Evolutionary conservation across 1,284 basidiomycete genomes (phyloP), one percentile per base, ranked within the genome.

Genomic region (Apiotrichum brassicae): DNA sequence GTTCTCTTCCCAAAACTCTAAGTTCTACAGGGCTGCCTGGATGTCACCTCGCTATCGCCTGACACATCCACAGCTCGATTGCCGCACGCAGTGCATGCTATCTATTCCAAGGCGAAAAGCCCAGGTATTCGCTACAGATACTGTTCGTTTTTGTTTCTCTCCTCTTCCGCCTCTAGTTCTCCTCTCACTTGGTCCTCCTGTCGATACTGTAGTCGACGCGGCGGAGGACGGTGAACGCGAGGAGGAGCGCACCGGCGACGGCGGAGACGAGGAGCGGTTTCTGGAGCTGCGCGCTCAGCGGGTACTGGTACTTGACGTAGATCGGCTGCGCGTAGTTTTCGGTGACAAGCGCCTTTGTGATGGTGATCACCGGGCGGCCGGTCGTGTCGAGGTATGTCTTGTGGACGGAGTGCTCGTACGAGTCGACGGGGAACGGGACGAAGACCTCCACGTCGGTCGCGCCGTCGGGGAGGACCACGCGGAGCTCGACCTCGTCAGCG

Each of bases 321-420:
- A 72, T 51, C 18, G 46, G 48, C 46, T 68, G 66, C 11, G 80
- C 80, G 68, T 97, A 91, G 60, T 79, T 82, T 63, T 87, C 82
- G 0, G 88, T 92, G 51, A 91, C 77, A 51, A 84, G 74, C 37
- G 79, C 73, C 74, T 91, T 93, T 45, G 78, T 74, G 54, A 97
- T 77, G 3, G 80, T 81, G 45, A 97, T 75, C 4, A 80, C 78
- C 3, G 88, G 89, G 34, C 94, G 83, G 19, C 95, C 94, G 20
- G 79, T 80, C n/a, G 92, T 91, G 71, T 98, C 94, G 34, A 98
- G 82, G 73, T 95, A 98, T 7, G 89, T 88, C 58, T 82, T 81
- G 65, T 88, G 85, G 12, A 79, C 84, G 9, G 79, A 79, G 48
- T 82, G 74, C 40, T 71, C 73, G 59, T 81, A 82, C 24, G 76